These are phyloP conservation scores for Saturnispora galanensis DNA, from an alignment of 805 yeast species.

Conservation along the genomic window DNA sequence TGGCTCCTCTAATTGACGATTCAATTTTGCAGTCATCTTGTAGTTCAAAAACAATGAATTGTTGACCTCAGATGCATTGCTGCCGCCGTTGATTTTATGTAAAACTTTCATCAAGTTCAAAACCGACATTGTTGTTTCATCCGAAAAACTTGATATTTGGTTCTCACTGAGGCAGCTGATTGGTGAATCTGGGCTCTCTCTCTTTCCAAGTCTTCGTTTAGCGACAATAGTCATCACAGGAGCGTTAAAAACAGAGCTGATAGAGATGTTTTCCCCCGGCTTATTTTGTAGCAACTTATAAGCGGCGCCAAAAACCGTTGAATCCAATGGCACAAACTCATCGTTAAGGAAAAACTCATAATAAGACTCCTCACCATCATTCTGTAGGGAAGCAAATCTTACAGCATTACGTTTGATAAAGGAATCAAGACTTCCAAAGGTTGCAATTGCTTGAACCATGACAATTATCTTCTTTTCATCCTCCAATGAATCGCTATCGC, in stretches of 20 bases:
- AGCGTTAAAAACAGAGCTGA: slow-evolving; percentile 45
- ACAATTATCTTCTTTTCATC: slow-evolving; percentile 20
- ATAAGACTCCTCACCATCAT: slow-evolving; percentile 23
- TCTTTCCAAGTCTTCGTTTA: slow-evolving; percentile 24
- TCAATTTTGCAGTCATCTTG: slow-evolving; percentile 76
- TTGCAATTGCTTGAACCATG: slow-evolving; percentile 53
- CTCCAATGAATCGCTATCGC: neutral
- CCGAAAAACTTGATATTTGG: slow-evolving; percentile 24
- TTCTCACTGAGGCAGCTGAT: slow-evolving; percentile 22
- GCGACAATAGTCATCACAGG: slow-evolving; percentile 41
- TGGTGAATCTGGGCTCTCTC: slow-evolving; percentile 24
- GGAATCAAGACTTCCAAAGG: slow-evolving; percentile 41
- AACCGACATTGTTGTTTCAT: slow-evolving; percentile 29
- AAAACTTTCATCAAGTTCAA: slow-evolving; percentile 40
- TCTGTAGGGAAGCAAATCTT: slow-evolving; percentile 20
- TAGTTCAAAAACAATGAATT: slow-evolving; percentile 50
- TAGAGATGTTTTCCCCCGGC: slow-evolving; percentile 32
- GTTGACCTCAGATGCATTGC: slow-evolving; percentile 1
- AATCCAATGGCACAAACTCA: slow-evolving; percentile 48
- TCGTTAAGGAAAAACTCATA: slow-evolving; percentile 53
- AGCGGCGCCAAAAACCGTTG: slow-evolving; percentile 71
- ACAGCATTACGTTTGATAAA: slow-evolving; percentile 35
- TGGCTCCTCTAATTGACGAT: slow-evolving; percentile 84
- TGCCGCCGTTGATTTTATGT: slow-evolving; percentile 29
- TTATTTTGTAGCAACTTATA: slow-evolving; percentile 38